phyloP scores from a whole-genome alignment of 371 early-diverging fungal species.

The Lichtheimia hyalospora region DNA sequence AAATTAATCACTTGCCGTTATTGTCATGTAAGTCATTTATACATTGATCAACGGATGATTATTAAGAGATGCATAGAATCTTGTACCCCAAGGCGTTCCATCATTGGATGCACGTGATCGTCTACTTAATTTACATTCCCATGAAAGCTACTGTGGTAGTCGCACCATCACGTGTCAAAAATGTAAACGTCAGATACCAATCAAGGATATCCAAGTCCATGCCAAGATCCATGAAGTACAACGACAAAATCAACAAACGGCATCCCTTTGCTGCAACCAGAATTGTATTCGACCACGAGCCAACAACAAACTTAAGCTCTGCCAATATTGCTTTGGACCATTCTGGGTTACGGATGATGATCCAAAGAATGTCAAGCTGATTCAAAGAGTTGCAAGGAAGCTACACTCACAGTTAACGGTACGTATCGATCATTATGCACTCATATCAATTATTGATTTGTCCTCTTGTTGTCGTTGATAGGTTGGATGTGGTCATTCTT shows the following conservation, averaged over 20 bases:
- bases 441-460: background rate
- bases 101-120: conserved; percentile 65
- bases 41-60: background rate
- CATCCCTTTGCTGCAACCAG: conserved; percentile 70
- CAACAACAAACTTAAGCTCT: conserved; percentile 62
- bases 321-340: conserved; percentile 80
- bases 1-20: conserved; percentile 80
- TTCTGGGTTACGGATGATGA: conserved; percentile 83
- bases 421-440: background rate
- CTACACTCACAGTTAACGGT: conserved; percentile 76
- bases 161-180: conserved; percentile 81
- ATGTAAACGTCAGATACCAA: conserved; percentile 70
- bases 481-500: conserved; percentile 69
- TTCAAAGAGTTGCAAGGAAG: conserved; percentile 69
- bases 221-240: conserved; percentile 71
- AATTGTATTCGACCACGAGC: conserved; percentile 64
- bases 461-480: background rate
- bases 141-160: conserved; percentile 87
- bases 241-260: conserved; percentile 57
- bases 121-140: conserved; percentile 66
- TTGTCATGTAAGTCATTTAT: conserved; percentile 59
- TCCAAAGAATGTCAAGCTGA: conserved; percentile 70
- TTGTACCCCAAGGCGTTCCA: conserved; percentile 66
- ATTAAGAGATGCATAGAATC: conserved; percentile 26
- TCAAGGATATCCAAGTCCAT: conserved; percentile 80